phyloP scores from a whole-genome alignment of 495 filamentous ascomycete species.

The Podospora pseudocomata region DNA sequence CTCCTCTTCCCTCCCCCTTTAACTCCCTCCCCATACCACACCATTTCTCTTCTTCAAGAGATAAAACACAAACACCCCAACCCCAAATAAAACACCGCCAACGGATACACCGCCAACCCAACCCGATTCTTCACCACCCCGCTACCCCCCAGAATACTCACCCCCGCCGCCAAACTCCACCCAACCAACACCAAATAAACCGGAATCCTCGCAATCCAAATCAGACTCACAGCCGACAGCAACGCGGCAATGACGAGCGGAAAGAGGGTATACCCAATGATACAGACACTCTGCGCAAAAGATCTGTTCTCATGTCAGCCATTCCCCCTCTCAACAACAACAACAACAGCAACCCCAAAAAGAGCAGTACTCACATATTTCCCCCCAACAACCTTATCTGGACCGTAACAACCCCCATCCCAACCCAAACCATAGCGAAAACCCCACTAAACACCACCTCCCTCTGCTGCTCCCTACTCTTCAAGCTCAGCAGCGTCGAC shows the following conservation, averaged over 20 bases:
- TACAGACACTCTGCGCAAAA: constrained; percentile 94
- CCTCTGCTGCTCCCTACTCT: constrained; percentile 70
- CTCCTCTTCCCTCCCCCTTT: background rate
- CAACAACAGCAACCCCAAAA: background rate
- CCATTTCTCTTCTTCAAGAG: constrained; percentile 51
- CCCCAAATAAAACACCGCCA: constrained; percentile 93
- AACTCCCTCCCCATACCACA: background rate
- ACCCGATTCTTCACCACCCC: constrained; percentile 93
- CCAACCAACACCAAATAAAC: constrained; percentile 81
- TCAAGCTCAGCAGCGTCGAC: constrained; percentile 77
- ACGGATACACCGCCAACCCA: constrained; percentile 88
- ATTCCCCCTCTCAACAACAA: background rate
- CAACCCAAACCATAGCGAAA: constrained; percentile 94
- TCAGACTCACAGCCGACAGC: constrained; percentile 75
- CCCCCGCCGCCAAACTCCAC: constrained; percentile 91
- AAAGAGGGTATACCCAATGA: constrained; percentile 98
- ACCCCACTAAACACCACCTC: constrained; percentile 90
- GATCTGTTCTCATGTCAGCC: constrained; percentile 57
- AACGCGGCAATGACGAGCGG: constrained; percentile 93
- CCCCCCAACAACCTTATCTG: constrained; percentile 97
- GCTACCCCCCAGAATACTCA: constrained; percentile 93
- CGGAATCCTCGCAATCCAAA: constrained; percentile 75
- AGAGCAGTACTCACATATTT: constrained; percentile 72
- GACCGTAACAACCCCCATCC: constrained; percentile 93
- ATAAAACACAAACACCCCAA: constrained; percentile 96